Evolutionary conservation across 129 eudicot species (phyloP).

Genomic region (Flaveria ramosissima): DNA sequence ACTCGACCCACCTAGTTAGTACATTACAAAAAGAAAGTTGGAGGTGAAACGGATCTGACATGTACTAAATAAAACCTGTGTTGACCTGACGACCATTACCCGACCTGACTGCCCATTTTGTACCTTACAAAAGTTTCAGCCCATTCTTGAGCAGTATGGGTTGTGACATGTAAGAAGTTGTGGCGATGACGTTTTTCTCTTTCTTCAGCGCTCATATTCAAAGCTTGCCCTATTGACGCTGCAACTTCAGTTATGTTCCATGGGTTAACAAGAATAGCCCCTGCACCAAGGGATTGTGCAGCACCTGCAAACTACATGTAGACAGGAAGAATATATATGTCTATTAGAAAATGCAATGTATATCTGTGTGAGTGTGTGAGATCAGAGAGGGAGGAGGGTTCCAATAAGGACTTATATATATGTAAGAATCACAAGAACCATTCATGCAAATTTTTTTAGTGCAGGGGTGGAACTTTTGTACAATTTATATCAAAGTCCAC

Average conservation of each 20-base stretch:
- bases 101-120: neutral
- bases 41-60: neutral
- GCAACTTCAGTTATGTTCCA: conserved; percentile 98
- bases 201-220: conserved; percentile 86
- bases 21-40: neutral
- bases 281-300: conserved; percentile 98
- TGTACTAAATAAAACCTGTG: neutral
- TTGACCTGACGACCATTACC: neutral
- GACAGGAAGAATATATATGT: conserved; percentile 12
- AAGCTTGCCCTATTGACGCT: conserved; percentile 83
- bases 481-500: too few species aligned
- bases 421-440: neutral
- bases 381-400: neutral
- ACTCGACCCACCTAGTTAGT: neutral
- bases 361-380: neutral
- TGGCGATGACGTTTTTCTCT: conserved; percentile 88
- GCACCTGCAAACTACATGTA: conserved; percentile 97
- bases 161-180: conserved; percentile 80
- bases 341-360: neutral
- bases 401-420: too few species aligned
- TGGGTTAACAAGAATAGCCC: conserved; percentile 94
- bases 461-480: neutral
- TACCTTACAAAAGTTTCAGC: conserved; percentile 96
- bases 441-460: neutral
- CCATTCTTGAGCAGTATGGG: conserved; percentile 98